These are phyloP conservation scores for Tylopilus intermedius DNA, from an alignment of 768 basidiomycete species.

Conservation along the genomic window DNA sequence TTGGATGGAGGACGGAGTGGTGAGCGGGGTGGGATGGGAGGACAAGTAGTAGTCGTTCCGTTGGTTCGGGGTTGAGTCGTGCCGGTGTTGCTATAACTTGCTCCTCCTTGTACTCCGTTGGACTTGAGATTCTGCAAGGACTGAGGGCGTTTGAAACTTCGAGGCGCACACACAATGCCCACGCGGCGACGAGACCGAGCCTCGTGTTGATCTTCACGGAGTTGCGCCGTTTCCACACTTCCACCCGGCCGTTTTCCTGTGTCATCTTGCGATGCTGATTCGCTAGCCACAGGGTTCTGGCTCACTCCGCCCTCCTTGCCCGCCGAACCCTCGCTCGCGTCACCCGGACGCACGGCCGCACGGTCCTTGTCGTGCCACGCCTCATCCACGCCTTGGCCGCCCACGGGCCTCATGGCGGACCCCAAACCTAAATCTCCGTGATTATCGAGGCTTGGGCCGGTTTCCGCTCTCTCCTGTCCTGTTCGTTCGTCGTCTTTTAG, in stretches of 20 bases:
- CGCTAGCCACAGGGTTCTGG: slow-evolving; percentile 1
- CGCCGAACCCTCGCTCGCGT: slow-evolving; percentile 12
- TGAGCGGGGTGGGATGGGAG: slow-evolving; percentile 27
- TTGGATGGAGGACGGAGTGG: slow-evolving; percentile 24
- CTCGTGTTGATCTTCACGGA: slow-evolving; percentile 24
- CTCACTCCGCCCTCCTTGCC: slow-evolving; percentile 1
- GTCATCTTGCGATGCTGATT: slow-evolving; percentile 4
- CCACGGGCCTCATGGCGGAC: slow-evolving; percentile 25
- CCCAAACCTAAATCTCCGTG: slow-evolving; percentile 23
- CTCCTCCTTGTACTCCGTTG: slow-evolving; percentile 5
- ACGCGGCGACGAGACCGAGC: slow-evolving; percentile 44
- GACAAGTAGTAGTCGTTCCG: slow-evolving; percentile 2
- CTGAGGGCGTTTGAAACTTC: slow-evolving; percentile 33
- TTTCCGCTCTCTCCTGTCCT: background rate
- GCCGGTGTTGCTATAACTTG: slow-evolving; percentile 9
- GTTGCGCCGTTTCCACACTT: slow-evolving; percentile 15
- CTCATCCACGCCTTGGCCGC: slow-evolving; percentile 17
- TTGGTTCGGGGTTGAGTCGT: slow-evolving; percentile 5
- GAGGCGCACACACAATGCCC: slow-evolving; percentile 35
- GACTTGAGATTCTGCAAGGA: slow-evolving; percentile 27
- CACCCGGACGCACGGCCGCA: slow-evolving; percentile 21
- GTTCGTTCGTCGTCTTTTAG: background rate
- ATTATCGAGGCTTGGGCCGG: slow-evolving; percentile 3
- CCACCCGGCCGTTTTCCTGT: slow-evolving; percentile 5
- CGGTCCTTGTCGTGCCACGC: slow-evolving; percentile 20